Evolutionary conservation across 1,139 yeast genomes (phyloP), one percentile per base, ranked within the genome.

Genomic region (Arxiozyma telluris): DNA sequence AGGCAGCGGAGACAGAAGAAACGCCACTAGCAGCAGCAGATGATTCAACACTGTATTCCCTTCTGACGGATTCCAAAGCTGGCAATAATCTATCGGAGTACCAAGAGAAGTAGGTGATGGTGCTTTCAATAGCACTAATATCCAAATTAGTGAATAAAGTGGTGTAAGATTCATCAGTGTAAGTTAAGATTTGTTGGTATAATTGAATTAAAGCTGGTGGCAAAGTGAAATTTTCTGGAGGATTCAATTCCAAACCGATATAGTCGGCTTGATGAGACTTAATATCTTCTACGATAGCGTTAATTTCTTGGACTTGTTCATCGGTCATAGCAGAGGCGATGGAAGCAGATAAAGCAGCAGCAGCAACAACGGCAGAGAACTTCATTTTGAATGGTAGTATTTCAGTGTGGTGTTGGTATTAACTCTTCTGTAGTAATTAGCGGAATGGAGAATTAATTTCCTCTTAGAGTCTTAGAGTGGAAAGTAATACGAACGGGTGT

Each of bases 101-200:
- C 78, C 78, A 74, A 61, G 77, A 76, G 53, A 75, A 64, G 42
- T 63, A 69, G 41, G 75, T 68, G 25, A 70, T 73, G 55, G 72
- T 71, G 22, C 66, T 55, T n/a, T 70, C 61, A 43, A 67, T 64
- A 11, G 61, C 66, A 49, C 61, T 45, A 54, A 58, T 52, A 57
- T 68, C 65, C 47, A 68, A 58, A 49, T 55, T 50, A 49, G 59
- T 50, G 55, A 65, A 67, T 57, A 75, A 65, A 27, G 76, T 66
- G 56, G 77, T 74, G 66, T 70, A 74, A 39, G 76, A 68, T 44
- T 71, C 71, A 57, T 75, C 77, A 23, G 75, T 74, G 64, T 73
- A 74, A 47, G 78, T 75, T 41, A 58, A 55, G 42, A 69, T 68
- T 49, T 63, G 62, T 53, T 59, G 60, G 59, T 71, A 74, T 18